Percentiles rank a stretch among this genome's conserved stretches.
Evolutionary conservation across 805 yeast species (phyloP).

Genomic region (Saccharomycopsis sp.): DNA sequence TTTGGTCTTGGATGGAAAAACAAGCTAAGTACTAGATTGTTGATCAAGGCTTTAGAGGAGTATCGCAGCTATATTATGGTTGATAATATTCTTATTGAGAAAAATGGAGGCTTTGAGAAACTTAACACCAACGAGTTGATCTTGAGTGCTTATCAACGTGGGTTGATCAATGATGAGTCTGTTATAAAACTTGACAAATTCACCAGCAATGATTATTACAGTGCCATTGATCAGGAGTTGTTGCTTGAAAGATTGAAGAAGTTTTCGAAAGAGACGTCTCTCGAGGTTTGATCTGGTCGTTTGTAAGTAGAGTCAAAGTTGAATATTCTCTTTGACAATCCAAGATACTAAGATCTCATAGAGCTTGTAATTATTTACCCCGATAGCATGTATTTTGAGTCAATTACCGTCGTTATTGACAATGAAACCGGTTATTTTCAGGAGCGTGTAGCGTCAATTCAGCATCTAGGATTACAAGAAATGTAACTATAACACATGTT

Average conservation of each 20-base stretch:
- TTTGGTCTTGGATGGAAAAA: background rate
- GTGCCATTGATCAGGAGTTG: slow-evolving; percentile 5
- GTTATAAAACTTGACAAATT: slow-evolving; percentile 3
- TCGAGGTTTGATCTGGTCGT: background rate
- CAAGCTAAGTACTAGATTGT: background rate
- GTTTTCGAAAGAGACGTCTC: slow-evolving; percentile 3
- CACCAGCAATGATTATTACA: slow-evolving; percentile 5
- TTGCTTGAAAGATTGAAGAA: slow-evolving; percentile 7
- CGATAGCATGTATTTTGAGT: no score
- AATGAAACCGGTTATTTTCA: no score
- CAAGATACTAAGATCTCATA: no score
- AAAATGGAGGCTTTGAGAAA: slow-evolving; percentile 9
- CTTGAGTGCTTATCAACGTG: slow-evolving; percentile 14
- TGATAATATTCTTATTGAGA: slow-evolving; percentile 12
- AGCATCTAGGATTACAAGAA: no score
- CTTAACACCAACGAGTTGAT: slow-evolving; percentile 13
- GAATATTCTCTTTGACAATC: no score
- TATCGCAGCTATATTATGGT: slow-evolving; percentile 12
- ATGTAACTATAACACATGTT: no score
- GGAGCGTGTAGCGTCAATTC: no score
- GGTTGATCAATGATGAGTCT: slow-evolving; percentile 9
- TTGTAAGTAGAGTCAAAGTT: no score
- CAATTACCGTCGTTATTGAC: no score
- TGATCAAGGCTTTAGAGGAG: slow-evolving; percentile 7
- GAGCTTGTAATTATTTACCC: no score